Evolutionary conservation across 1,284 basidiomycete genomes (phyloP).

Genomic region (Papiliotrema flavescens): DNA sequence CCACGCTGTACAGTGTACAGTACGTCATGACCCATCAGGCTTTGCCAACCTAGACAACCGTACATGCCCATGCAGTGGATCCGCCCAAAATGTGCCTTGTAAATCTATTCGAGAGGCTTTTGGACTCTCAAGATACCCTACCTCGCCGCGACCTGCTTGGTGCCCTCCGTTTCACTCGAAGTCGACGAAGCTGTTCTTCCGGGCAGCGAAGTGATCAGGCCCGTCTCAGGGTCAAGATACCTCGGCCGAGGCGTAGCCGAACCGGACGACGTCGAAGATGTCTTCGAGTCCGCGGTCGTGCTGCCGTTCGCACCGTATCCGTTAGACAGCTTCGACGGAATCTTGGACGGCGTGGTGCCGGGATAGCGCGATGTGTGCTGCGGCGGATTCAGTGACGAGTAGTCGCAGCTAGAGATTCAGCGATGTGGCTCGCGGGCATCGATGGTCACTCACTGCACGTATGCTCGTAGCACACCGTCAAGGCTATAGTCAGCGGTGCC

Average conservation of each 20-base stretch:
- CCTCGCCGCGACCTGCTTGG: too few relatives aligned
- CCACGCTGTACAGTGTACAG: too few relatives aligned
- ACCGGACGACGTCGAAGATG: neutral
- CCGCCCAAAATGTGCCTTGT: too few relatives aligned
- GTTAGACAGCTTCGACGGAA: neutral
- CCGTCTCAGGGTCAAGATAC: neutral
- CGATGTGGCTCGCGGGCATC: neutral
- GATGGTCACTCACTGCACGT: slow-evolving; percentile 41
- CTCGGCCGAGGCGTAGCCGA: slow-evolving; percentile 4
- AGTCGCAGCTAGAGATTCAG: slow-evolving; percentile 29
- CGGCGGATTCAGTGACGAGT: slow-evolving; percentile 37
- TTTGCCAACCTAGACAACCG: too few relatives aligned
- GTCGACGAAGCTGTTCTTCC: too few relatives aligned
- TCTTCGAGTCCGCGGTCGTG: neutral
- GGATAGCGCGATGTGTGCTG: slow-evolving; percentile 5
- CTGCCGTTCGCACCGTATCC: neutral
- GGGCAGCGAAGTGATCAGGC: neutral
- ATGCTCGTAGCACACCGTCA: slow-evolving; percentile 50
- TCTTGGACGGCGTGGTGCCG: neutral
- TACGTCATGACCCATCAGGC: too few relatives aligned
- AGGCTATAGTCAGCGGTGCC: slow-evolving; percentile 28
- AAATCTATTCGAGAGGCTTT: too few relatives aligned
- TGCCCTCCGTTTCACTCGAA: neutral
- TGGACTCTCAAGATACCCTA: too few relatives aligned
- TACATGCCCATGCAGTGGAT: too few relatives aligned